These are phyloP conservation scores for Eucalyptus victrix DNA, from an alignment of 345 rosid species.

Conservation along the genomic window DNA sequence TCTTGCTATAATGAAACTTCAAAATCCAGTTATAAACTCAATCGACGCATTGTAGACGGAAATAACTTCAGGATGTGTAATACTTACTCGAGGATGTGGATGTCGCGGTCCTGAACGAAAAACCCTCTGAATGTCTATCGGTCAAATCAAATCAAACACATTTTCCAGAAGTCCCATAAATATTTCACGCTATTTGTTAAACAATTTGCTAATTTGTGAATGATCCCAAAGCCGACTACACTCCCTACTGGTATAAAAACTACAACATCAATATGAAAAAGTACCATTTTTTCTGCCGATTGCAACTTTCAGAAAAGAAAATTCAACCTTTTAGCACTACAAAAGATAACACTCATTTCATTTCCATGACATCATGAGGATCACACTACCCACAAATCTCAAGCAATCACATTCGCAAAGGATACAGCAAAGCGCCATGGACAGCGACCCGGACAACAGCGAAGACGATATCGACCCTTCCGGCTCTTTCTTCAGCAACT, in stretches of 20 bases:
- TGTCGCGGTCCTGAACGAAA: slow-evolving; percentile 72
- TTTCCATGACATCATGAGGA: background rate
- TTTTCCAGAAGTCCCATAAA: background rate
- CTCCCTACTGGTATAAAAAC: background rate
- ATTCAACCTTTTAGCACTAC: background rate
- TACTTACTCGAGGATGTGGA: slow-evolving; percentile 89
- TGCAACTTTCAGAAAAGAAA: background rate
- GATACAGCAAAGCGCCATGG: slow-evolving; percentile 99
- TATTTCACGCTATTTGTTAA: background rate
- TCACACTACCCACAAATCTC: background rate
- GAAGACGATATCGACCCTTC: slow-evolving; percentile 44
- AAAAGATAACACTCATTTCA: background rate
- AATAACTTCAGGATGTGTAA: background rate
- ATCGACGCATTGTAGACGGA: background rate
- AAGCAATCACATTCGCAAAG: slow-evolving; percentile 5
- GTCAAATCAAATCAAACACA: slow-evolving; percentile 28
- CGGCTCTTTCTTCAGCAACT: slow-evolving; percentile 24
- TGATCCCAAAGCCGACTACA: background rate
- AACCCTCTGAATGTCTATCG: slow-evolving; percentile 66
- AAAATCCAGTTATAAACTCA: background rate
- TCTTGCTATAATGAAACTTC: background rate
- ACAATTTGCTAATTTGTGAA: background rate
- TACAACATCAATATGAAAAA: background rate
- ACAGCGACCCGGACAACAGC: slow-evolving; percentile 76
- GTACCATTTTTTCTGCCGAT: background rate